These are phyloP conservation scores for Microbotryum violaceum DNA, from an alignment of 1,284 basidiomycete species.

Conservation along the genomic window DNA sequence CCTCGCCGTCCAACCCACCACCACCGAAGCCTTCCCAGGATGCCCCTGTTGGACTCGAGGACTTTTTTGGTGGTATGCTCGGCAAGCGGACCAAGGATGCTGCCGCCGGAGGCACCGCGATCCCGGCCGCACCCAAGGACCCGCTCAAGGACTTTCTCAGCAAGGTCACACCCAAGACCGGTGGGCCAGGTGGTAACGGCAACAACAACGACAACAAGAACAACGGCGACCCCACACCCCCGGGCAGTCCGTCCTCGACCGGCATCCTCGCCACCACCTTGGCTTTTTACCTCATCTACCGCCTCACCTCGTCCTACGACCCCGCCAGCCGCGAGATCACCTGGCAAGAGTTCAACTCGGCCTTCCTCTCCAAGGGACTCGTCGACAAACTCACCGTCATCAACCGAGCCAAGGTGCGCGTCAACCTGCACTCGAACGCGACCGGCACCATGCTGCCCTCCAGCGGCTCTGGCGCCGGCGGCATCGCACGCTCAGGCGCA, in stretches of 20 bases:
- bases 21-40: constrained; percentile 5
- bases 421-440: constrained; percentile 79
- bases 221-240: constrained; percentile 7
- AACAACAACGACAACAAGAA: constrained; percentile 1
- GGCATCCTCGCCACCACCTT: constrained; percentile 27
- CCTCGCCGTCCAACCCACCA: background rate
- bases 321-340: constrained; percentile 35
- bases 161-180: constrained; percentile 12
- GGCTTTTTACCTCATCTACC: constrained; percentile 33
- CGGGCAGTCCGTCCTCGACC: constrained; percentile 15
- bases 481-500: constrained; percentile 11
- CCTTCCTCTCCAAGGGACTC: constrained; percentile 64
- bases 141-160: constrained; percentile 20
- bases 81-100: constrained; percentile 13
- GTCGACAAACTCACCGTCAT: constrained; percentile 92
- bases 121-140: constrained; percentile 16
- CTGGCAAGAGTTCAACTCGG: constrained; percentile 38
- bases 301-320: constrained; percentile 29
- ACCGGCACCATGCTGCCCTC: constrained; percentile 41
- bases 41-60: constrained; percentile 24
- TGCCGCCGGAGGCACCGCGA: constrained; percentile 12
- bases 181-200: constrained; percentile 3
- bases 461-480: constrained; percentile 9
- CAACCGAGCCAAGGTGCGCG: constrained; percentile 80
- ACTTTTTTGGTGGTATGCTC: constrained; percentile 32